Base-by-base conservation (phyloP, 495 filamentous ascomycete genomes). In the Talaromyces borbonicus region DNA sequence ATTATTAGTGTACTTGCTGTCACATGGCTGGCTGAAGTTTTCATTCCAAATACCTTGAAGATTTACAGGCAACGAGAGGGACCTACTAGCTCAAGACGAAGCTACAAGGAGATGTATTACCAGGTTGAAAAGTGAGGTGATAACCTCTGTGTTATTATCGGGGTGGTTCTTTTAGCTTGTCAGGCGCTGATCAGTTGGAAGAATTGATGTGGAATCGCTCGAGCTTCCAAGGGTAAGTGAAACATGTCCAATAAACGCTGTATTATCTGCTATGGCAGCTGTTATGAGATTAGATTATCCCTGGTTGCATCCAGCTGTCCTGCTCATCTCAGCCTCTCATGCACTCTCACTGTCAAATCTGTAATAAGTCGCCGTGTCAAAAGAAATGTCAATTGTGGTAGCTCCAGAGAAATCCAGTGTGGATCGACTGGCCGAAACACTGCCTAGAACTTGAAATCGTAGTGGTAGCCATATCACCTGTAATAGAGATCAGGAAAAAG, bases 41-140 rank as follows among this genome's bases (percentile, higher is more conserved):
- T 61, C 41, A 43, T 76, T 74, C 73, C 69, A 76, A 24, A 75
- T 57, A 4, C 71, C 72, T 50, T 78, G 73, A 1, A 74, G 62
- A 37, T 71, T 74, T 6, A 71, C 65, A 3, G 74, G 71, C 0
- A 76, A 19, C 20, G 33, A 36, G 20, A 36, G 33, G 11, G 54
- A 0, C 55, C 52, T 9, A 26, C 49, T 49, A 6, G 52, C 47
- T 9, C 63, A 58, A 0, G 63, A 68, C 0, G 60, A 66, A 4
- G 63, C 46, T 23, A 69, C 55, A 3, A 71, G 54, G 3, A 63
- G 50, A 40, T 72, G 56, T 4, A 61, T 51, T 5, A 61, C 71
- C 44, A 56, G 67, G 29, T 72, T 63, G 40, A 63, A 65, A 27
- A 55, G 56, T 8, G 71, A 51, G 2, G 58, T 36, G 33, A 36